Base-by-base conservation (phyloP, 495 filamentous ascomycete species). In the Aspergillus asperescens region DNA sequence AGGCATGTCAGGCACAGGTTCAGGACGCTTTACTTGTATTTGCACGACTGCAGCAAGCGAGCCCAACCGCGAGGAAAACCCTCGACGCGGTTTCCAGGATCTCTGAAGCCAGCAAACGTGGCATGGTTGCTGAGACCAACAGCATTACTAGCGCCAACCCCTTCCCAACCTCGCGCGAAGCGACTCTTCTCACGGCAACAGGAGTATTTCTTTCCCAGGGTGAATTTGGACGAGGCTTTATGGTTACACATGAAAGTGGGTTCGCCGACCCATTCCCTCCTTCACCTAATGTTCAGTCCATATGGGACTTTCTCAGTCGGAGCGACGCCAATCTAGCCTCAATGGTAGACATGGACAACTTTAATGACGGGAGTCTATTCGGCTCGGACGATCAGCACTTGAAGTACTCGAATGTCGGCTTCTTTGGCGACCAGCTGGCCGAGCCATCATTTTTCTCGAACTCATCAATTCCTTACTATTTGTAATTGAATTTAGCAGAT, bases 51-150 rank as follows among this genome's bases (percentile, higher is more conserved):
- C 75, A 82, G 54, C 77, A 81, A 48, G 89, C 80, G 77, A 86
- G 83, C 13, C 78, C 87, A 23, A 84, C 85, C 0, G 87, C 87
- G 0, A 81, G 82, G 57, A 77, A 84, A 23, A 85, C 80, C 24
- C 70, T 81, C 28, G 85, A 88, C 62, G 82, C 86, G 12, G 76
- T 90, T 31, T 76, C 77, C 55, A 76, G 81, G 52, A 85, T 90
- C 62, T 84, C 83, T 60, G 83, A 87, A 58, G 85, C 86, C 22
- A 73, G 69, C 32, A 71, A 72, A 51, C 58, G 67, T 2, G 65
- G 59, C 6, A 27, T 63, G 13, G 5, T 23, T 1, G 48, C 48
- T 38, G 24, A 60, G 19, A 12, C 54, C 20, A 48, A 50, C 35
- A 53, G 51, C 51, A 41, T 54, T 27, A 23, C 35, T 34, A 16